Evolutionary conservation across 1,284 basidiomycete species (phyloP), one percentile per base, ranked within the genome.

Genomic region (Mycena citricolor): DNA sequence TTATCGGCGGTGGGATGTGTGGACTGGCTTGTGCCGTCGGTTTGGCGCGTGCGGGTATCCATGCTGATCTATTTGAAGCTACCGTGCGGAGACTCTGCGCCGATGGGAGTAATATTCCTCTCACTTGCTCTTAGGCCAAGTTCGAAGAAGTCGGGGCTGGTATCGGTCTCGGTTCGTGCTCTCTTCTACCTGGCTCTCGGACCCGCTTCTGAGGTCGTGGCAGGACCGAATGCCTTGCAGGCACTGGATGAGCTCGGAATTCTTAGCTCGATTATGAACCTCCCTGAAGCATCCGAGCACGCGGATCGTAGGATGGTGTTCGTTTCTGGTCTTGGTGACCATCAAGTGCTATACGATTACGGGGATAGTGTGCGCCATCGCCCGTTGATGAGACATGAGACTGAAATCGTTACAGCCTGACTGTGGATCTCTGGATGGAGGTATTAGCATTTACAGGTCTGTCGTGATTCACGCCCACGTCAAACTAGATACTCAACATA

Each of bases 101-200:
- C n/a, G n/a, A n/a, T 33, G 38, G 23, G 34, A n/a, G 16, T 24
- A 4, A 26, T 47, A 10, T 11, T 8, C 13, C 23, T n/a, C n/a
- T n/a, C n/a, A n/a, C n/a, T n/a, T n/a, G n/a, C 31, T n/a, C n/a
- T 14, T 37, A 74, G 72, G 49, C 68, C 5, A 62, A 66, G 37
- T 77, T 77, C 48, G 67, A 65, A 17, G 73, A 78, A 55, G 67
- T 79, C 29, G 77, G 77, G 5, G 76, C 78, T 16, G 77, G 76
- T 0, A 68, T 80, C 24, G 73, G 69, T 12, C 47, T 82, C 31
- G 77, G 78, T 76, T 45, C 38, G 59, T 43, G 24, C 4, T n/a
- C 38, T n/a, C 11, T n/a, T n/a, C n/a, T n/a, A n/a, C 22, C 12
- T 25, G 39, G 35, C 7, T 17, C 34, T n/a, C 35, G 21, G 12